phyloP scores from a whole-genome alignment of 768 basidiomycete genomes.

The Gloeopeniophorella convolvens region DNA sequence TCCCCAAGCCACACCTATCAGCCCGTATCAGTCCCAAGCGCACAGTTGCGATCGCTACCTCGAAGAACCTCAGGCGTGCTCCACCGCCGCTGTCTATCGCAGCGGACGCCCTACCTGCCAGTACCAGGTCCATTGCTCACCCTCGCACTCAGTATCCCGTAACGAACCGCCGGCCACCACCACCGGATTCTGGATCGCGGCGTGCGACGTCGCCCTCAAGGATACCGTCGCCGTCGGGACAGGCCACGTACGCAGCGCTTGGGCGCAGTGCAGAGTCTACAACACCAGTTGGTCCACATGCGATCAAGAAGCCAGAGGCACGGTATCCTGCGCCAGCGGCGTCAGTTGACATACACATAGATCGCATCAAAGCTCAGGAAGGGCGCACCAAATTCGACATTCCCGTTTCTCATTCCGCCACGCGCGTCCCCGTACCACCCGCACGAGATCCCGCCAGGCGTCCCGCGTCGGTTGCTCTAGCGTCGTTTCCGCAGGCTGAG shows the following conservation, averaged over 20 bases:
- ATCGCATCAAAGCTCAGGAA: background rate
- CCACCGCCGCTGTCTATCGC: conserved; percentile 2
- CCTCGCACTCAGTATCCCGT: background rate
- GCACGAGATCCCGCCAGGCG: background rate
- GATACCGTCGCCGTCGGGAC: background rate
- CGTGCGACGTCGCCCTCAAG: background rate
- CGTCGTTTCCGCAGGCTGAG: background rate
- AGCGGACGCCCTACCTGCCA: background rate
- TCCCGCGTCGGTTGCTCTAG: background rate
- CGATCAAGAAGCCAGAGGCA: background rate
- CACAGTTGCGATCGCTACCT: background rate
- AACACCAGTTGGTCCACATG: background rate
- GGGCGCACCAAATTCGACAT: background rate
- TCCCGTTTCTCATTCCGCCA: background rate
- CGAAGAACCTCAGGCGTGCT: conserved; percentile 3
- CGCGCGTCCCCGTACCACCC: background rate
- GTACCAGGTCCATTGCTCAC: background rate
- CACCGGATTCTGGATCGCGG: background rate
- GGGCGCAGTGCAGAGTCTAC: background rate
- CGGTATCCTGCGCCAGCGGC: background rate
- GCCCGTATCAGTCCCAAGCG: conserved; percentile 1
- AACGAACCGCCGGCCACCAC: background rate
- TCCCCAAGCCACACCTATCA: conserved; percentile 7
- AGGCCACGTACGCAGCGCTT: background rate
- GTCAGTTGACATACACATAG: background rate